Evolutionary conservation across 2,329 filamentous ascomycete genomes (phyloP), one percentile per base, ranked within the genome.

Genomic region (Huntiella decipiens): DNA sequence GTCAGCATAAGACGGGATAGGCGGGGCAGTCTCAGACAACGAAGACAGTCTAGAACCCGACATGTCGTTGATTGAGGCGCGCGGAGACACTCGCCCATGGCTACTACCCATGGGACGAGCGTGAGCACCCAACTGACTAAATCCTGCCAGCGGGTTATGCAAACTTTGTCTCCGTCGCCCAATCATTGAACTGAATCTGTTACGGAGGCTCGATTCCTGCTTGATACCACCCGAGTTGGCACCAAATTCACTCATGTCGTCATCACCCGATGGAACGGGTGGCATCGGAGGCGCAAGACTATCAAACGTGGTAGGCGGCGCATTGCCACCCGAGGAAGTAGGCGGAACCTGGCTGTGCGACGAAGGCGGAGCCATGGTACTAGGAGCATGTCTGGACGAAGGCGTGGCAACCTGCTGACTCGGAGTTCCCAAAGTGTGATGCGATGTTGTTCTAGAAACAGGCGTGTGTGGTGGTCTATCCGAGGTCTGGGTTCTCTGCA

Each of bases 151-250:
- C 37, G 77, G 64, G 51, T 68, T 68, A 60, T 82, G 67, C 47
- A 82, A 66, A 58, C 77, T 82, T 58, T 81, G 76, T 35, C 78
- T 67, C 49, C 76, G 65, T 16, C 76, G 68, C 22, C 73, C 71
- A 38, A 83, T 68, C 64, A 83, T 78, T 10, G 79, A 83, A 12
- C 79, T 79, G 45, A 84, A 68, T 46, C 77, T 70, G 40, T 76
- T 52, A 13, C 51, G 51, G n/a, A 52, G 34, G 31, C 51, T 46
- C 16, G 34, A 37, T 40, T 47, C 47, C 32, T 48, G 57, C 56
- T 47, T 66, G 28, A 45, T 40, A 4, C 45, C 33, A 10, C 37
- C 59, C 1, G 65, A 68, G 49, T 65, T 61, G n/a, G 66, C 64
- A 17, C 58, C 57, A 38, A 60, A 56, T 47, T 67, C 64, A 19